phyloP scores from a whole-genome alignment of 352 stramenopile genomes.

The Globisporangium irregulare region DNA sequence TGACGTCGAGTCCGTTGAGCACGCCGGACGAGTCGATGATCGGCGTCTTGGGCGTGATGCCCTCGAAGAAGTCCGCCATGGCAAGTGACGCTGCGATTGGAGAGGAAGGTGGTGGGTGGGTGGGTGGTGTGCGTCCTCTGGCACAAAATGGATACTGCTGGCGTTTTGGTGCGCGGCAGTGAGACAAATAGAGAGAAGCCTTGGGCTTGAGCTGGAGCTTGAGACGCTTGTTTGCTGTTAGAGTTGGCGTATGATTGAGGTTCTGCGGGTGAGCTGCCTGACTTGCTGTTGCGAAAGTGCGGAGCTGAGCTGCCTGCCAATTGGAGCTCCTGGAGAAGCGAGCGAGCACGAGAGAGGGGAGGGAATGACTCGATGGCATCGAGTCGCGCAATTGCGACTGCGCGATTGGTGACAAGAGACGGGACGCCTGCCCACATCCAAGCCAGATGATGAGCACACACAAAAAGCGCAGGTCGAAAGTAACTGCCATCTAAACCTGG shows the following conservation, averaged over 20 bases:
- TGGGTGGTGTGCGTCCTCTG: background rate
- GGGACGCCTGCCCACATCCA: background rate
- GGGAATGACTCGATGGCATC: slow-evolving; percentile 14
- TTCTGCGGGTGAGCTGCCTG: background rate
- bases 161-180: background rate
- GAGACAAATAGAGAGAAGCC: background rate
- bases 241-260: no score
- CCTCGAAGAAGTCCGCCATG: slow-evolving; percentile 9
- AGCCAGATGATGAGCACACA: no score
- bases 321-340: no score
- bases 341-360: background rate
- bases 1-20: slow-evolving; percentile 18
- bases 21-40: slow-evolving; percentile 9
- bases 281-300: background rate
- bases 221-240: background rate
- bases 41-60: slow-evolving; percentile 13
- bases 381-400: background rate
- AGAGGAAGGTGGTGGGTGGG: background rate
- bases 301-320: background rate
- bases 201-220: background rate
- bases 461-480: no score
- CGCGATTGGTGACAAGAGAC: background rate
- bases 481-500: no score
- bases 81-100: background rate
- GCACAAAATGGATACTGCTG: slow-evolving; percentile 6